These are phyloP conservation scores for Rubroboletus pulcherrimus DNA, from an alignment of 768 basidiomycete genomes.

Conservation along the genomic window DNA sequence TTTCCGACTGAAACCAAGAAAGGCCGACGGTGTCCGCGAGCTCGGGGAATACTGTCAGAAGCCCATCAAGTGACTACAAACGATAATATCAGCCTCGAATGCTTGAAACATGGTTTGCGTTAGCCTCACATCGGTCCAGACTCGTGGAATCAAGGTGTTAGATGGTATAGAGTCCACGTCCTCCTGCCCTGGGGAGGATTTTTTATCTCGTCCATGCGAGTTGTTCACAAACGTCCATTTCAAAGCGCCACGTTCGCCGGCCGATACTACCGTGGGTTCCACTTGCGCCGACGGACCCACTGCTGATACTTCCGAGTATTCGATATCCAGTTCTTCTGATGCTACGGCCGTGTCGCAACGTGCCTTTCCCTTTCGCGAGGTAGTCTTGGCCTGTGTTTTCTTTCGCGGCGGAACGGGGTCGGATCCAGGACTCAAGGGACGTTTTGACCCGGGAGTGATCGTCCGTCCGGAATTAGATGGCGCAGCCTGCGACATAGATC, in stretches of 20 bases:
- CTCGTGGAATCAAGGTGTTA: constrained; percentile 14
- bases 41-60: constrained; percentile 23
- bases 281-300: not conserved
- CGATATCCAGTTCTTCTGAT: not conserved
- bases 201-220: not conserved
- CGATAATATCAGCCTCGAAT: not conserved
- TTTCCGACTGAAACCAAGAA: constrained; percentile 27
- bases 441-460: constrained; percentile 8
- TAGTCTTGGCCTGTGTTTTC: not conserved
- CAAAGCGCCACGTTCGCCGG: not conserved
- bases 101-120: not conserved
- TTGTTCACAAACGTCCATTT: constrained; percentile 22
- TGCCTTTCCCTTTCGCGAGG: not conserved
- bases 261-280: not conserved
- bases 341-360: not conserved
- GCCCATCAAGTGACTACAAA: constrained; percentile 21
- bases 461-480: not conserved
- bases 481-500: not conserved
- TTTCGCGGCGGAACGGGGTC: constrained; percentile 6
- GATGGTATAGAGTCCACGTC: not conserved
- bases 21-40: constrained; percentile 21
- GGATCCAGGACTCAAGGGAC: constrained; percentile 12
- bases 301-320: not conserved
- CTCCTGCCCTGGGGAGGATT: not conserved
- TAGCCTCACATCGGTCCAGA: constrained; percentile 28